Conservation (phyloP, 805 yeast genomes). For the Hemisphaericaspora nanyangensis region DNA sequence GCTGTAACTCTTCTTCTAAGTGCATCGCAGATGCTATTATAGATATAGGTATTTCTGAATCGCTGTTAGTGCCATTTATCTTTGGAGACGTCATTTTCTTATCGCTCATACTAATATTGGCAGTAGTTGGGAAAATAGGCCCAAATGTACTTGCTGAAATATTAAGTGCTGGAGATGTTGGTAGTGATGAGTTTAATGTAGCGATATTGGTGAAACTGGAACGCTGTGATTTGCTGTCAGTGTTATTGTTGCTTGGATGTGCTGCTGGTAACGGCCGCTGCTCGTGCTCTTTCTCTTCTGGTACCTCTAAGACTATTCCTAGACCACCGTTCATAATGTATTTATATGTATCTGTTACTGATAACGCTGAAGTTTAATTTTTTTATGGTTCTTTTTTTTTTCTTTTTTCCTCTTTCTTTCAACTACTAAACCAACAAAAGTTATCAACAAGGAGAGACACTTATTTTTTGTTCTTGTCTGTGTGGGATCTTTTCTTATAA, state of each 20-base stretch:
- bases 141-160: no score
- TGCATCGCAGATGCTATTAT: neutral
- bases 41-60: neutral
- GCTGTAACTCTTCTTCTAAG: neutral
- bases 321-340: constrained; percentile 18
- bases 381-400: neutral
- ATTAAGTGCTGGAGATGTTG: neutral
- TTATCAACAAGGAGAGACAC: no score
- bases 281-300: constrained; percentile 7
- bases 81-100: neutral
- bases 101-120: constrained; percentile 1
- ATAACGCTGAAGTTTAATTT: no score
- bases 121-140: neutral
- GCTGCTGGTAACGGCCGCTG: no score
- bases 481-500: no score
- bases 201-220: neutral
- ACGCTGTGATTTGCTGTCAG: no score
- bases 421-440: no score
- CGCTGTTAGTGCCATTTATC: neutral
- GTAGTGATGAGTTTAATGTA: neutral
- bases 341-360: no score
- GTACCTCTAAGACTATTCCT: constrained; percentile 32
- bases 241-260: no score
- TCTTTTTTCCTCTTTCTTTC: no score
- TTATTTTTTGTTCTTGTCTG: no score